phyloP scores from a whole-genome alignment of 2,329 filamentous ascomycete species.

The Cercospora canescens region DNA sequence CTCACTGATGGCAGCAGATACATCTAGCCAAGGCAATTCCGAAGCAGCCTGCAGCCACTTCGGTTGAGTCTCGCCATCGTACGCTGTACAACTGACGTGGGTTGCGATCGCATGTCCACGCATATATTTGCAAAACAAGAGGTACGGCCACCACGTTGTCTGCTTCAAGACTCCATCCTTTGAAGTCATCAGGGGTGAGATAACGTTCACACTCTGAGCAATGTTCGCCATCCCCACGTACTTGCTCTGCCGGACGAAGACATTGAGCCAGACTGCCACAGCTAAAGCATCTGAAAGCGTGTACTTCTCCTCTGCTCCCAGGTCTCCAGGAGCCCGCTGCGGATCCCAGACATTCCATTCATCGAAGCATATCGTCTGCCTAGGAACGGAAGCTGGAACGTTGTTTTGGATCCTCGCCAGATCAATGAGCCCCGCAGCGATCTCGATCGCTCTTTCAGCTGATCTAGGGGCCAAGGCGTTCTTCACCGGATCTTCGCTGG shows the following conservation, averaged over 20 bases:
- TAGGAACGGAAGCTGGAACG: slow-evolving; percentile 59
- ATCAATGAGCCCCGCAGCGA: slow-evolving; percentile 68
- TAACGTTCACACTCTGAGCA: slow-evolving; percentile 76
- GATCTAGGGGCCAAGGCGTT: slow-evolving; percentile 65
- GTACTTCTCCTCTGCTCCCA: slow-evolving; percentile 72
- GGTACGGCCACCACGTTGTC: slow-evolving; percentile 73
- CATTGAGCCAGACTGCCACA: slow-evolving; percentile 74
- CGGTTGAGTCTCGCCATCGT: slow-evolving; percentile 66
- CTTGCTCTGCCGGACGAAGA: slow-evolving; percentile 70
- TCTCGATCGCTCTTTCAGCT: slow-evolving; percentile 73
- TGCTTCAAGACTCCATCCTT: slow-evolving; percentile 65
- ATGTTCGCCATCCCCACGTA: slow-evolving; percentile 78
- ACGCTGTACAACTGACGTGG: slow-evolving; percentile 64
- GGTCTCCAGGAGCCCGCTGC: slow-evolving; percentile 66
- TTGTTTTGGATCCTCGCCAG: slow-evolving; percentile 70
- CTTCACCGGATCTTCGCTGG: slow-evolving; percentile 51
- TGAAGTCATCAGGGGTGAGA: slow-evolving; percentile 73
- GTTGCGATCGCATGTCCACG: slow-evolving; percentile 67
- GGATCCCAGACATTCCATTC: slow-evolving; percentile 87
- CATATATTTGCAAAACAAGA: slow-evolving; percentile 72
- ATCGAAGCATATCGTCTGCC: slow-evolving; percentile 75
- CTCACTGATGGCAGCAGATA: slow-evolving; percentile 61
- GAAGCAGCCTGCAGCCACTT: slow-evolving; percentile 65
- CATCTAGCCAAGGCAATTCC: slow-evolving; percentile 70
- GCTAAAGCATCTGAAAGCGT: slow-evolving; percentile 74